phyloP scores from a whole-genome alignment of 768 basidiomycete species.

The Podaxis sp. region DNA sequence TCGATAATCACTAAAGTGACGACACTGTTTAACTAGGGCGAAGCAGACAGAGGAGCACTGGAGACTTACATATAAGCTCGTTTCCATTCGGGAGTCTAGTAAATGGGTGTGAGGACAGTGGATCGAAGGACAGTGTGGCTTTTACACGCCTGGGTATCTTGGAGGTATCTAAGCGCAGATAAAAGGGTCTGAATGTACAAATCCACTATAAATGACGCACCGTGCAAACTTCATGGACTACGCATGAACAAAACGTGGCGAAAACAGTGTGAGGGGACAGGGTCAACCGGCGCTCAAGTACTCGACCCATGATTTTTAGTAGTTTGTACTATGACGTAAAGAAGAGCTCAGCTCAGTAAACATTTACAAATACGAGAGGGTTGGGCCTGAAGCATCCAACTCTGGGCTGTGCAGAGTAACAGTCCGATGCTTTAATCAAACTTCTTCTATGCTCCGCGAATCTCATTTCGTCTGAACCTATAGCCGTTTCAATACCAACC shows the following conservation, averaged over 20 bases:
- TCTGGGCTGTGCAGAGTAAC: too few species aligned
- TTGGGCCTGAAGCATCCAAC: too few species aligned
- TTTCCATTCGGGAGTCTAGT: constrained; percentile 73
- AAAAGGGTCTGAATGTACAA: neutral
- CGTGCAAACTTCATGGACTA: constrained; percentile 56
- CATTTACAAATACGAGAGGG: too few species aligned
- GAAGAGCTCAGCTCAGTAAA: too few species aligned
- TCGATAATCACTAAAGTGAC: constrained; percentile 58
- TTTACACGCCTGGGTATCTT: constrained; percentile 57
- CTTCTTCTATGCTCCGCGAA: too few species aligned
- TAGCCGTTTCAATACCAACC: too few species aligned
- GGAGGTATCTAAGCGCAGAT: constrained; percentile 49
- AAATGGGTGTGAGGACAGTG: neutral
- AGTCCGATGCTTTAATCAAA: too few species aligned
- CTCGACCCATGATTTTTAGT: neutral
- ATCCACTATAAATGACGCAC: constrained; percentile 29
- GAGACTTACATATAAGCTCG: constrained; percentile 54
- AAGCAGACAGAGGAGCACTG: neutral
- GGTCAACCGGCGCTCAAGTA: neutral
- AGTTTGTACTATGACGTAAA: neutral
- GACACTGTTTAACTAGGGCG: neutral
- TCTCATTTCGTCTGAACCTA: too few species aligned
- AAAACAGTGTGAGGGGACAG: neutral
- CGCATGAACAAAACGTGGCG: neutral
- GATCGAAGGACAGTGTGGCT: neutral